Evolutionary conservation across 768 basidiomycete species (phyloP), one percentile per base, ranked within the genome.

Genomic region (Trametes gibbosa): DNA sequence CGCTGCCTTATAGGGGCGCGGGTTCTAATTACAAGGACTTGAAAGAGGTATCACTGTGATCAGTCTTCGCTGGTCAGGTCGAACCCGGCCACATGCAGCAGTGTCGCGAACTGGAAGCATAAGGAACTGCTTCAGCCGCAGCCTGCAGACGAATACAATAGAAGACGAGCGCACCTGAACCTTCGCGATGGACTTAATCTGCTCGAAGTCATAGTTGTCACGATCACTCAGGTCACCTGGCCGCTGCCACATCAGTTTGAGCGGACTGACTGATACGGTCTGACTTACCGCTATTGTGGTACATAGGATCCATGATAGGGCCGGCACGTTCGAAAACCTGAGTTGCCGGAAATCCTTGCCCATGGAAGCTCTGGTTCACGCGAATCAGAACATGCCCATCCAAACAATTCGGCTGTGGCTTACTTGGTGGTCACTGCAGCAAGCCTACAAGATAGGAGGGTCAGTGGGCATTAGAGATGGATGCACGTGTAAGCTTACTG

Each of bases 401-500:
- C 13, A 23, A 21, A 41, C 5, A 14, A 13, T 29, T 1, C 17
- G 35, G 5, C 29, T 13, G 8, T 12, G 27, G 63, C 73, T 52
- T 68, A 83, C 87, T 79, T 93, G 90, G 69, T 96, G 92, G 66
- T 95, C 95, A 65, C 92, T 94, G 75, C 95, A 97, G 73, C 95
- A 97, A 25, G 83, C 92, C 76, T 87, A 50, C 16, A 23, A 23
- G n/a, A n/a, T n/a, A n/a, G 51, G 16, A 10, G 4, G 23, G 14
- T 49, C 34, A 41, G 37, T 47, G 40, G 5, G 21, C 19, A 42
- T 48, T 17, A 3, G 17, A 8, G 2, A 25, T 24, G 5, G 23
- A 14, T 7, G 21, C n/a, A 23, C 7, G 2, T 74, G 67, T 5
- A 87, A 85, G 3, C 88, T 91, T 52, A 85, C 86, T 5, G 83